Percentiles rank a stretch among this genome's conserved stretches.
phyloP scores from a whole-genome alignment of 331 rosid genomes.

The Saraca asoca region DNA sequence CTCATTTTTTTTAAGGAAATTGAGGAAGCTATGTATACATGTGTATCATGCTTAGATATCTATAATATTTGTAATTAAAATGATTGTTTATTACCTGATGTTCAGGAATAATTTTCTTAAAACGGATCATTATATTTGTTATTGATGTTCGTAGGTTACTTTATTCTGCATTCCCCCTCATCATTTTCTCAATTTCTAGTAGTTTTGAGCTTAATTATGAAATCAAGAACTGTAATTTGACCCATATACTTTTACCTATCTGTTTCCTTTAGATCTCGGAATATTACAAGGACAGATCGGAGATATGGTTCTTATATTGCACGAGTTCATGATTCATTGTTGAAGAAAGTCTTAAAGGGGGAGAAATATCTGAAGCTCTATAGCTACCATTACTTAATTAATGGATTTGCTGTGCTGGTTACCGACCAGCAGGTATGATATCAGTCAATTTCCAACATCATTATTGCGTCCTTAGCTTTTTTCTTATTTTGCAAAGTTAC shows the following conservation, averaged over 20 bases:
- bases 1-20: too few relatives aligned
- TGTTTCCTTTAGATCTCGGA: conserved; percentile 41
- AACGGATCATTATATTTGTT: conserved; percentile 19
- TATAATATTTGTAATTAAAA: conserved; percentile 9
- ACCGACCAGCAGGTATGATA: conserved; percentile 80
- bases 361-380: conserved; percentile 90
- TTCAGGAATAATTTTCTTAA: conserved; percentile 11
- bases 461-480: conserved; percentile 27
- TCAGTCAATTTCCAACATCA: conserved; percentile 18
- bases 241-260: conserved; percentile 20
- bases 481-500: background rate
- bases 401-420: conserved; percentile 87
- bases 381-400: conserved; percentile 93
- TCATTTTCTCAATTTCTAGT: background rate
- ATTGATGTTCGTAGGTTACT: conserved; percentile 30
- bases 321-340: conserved; percentile 81
- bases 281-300: conserved; percentile 57
- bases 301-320: conserved; percentile 62
- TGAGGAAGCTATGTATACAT: conserved; percentile 33
- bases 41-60: conserved; percentile 10
- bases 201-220: conserved; percentile 19
- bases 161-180: background rate
- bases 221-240: conserved; percentile 32
- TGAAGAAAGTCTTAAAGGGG: conserved; percentile 79
- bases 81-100: conserved; percentile 35